Base-by-base conservation (phyloP, 768 basidiomycete species). In the Trametes maxima region DNA sequence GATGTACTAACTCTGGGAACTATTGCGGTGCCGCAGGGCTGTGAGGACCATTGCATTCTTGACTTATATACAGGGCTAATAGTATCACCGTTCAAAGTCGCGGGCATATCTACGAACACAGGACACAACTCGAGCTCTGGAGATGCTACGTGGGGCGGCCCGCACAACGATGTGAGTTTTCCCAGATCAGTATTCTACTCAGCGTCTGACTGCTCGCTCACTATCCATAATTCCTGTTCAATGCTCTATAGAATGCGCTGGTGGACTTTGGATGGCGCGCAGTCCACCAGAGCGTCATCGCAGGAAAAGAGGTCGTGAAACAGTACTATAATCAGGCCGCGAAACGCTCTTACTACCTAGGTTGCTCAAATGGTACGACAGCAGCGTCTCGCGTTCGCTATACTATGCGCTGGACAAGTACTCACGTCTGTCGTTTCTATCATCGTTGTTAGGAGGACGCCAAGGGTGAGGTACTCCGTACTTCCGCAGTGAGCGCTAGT, bases 201-300 rank as follows among this genome's bases (percentile, higher is more conserved):
- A 33, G 8, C 8, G 8, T 33, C 3, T 33, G 28, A 33, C 8
- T 8, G 8, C 28, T 8, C 8, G 28, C 28, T 33, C 4, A 33
- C 28, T 8, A 33, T 33, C 28, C 28, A 8, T 33, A 33, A 33
- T 8, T 3, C 25, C 46, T 47, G 11, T 13, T 24, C 6, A 2
- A 22, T 2, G 22, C 11, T 22, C 4, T 16, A 12, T 21, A 67
- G 45, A 68, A 70, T 36, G 67, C 68, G 3, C 66, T 70, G 2
- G 65, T 67, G 14, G 69, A 73, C 43, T 72, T 59, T 49, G 62
- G 62, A 12, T 69, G 62, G 59, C 63, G 69, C 5, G 67, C 69
- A 8, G 46, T 72, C 37, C 72, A 72, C 51, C 56, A 64, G 12
- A 61, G 59, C 25, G 64, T 66, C 2, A 57, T 68, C 5, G 43